Conservation (phyloP, 2,329 filamentous ascomycete species). For the Penicillium sp. region DNA sequence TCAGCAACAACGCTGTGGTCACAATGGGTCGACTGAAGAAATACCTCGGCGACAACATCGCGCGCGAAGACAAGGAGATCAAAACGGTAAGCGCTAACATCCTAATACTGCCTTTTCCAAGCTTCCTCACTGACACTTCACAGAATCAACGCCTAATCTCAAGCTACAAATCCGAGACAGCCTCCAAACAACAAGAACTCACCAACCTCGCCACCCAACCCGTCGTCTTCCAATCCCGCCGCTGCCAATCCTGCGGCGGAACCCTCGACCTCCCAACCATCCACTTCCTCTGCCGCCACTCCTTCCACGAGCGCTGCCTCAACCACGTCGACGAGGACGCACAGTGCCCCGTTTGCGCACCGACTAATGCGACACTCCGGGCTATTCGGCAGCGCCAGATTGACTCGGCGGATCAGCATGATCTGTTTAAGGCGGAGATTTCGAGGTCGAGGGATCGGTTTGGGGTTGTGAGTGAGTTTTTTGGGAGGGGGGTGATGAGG, state of each 20-base stretch:
- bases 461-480: constrained; percentile 91
- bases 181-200: constrained; percentile 76
- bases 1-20: constrained; percentile 76
- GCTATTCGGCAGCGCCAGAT: constrained; percentile 84
- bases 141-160: constrained; percentile 77
- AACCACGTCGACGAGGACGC: constrained; percentile 65
- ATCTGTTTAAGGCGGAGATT: constrained; percentile 82
- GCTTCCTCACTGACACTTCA: constrained; percentile 25
- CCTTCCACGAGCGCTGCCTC: constrained; percentile 90
- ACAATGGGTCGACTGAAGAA: constrained; percentile 98
- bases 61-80: constrained; percentile 85
- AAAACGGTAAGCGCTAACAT: constrained; percentile 46
- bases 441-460: constrained; percentile 79
- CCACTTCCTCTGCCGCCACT: constrained; percentile 96
- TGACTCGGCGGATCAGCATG: constrained; percentile 83
- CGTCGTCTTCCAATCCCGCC: constrained; percentile 83
- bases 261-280: constrained; percentile 84
- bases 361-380: constrained; percentile 82
- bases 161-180: constrained; percentile 82
- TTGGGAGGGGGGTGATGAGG: constrained; percentile 87
- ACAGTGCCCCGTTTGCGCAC: constrained; percentile 84
- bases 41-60: constrained; percentile 86
- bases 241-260: constrained; percentile 79
- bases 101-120: neutral
- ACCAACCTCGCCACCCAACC: constrained; percentile 76